Base-by-base conservation (phyloP, 2,329 filamentous ascomycete species). In the Fusarium caatingaense region DNA sequence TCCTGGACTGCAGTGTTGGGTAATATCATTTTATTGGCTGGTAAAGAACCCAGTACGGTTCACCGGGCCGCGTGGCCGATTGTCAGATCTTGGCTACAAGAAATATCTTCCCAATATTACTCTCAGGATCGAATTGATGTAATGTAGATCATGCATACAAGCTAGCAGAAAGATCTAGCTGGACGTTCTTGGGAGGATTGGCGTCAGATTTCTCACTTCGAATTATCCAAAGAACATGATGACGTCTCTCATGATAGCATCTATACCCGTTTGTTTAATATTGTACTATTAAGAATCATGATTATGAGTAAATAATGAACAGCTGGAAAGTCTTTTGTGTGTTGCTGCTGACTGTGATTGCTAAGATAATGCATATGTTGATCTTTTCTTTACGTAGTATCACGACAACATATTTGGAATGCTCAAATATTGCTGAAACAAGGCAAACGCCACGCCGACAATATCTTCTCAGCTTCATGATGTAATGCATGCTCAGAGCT, bases 211-310 rank as follows among this genome's bases (percentile, higher is more conserved):
- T 71, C 21, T 34, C 53, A 20, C 40, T 50, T 62, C 28, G 54
- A 61, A 54, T 59, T 64, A 50, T 59, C 68, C 45, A 55, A 46
- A 64, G 55, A 64, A 62, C 49, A 66, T 69, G 68, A 71, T 68
- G 68, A 65, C 46, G 60, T 66, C 59, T 65, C 37, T 64, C 16
- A 71, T 59, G 58, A 71, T 69, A 61, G 64, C 60, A 66, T 60
- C 64, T 66, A 71, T 71, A 71, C 68, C 68, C 68, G 69, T 71
- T 71, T 71, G 60, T 62, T 66, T 66, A 65, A 51, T 50, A 50
- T 25, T 60, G 53, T 60, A 68, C 53, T 56, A 58, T 51, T 30
- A 55, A 40, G 41, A 42, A 45, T 49, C 20, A 69, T 47, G 18
- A 62, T 42, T 9, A 68, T 32, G 54, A 68, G n/a, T 16, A 32